These are phyloP conservation scores for Naganishia vishniacii DNA, from an alignment of 768 basidiomycete species.

Conservation along the genomic window DNA sequence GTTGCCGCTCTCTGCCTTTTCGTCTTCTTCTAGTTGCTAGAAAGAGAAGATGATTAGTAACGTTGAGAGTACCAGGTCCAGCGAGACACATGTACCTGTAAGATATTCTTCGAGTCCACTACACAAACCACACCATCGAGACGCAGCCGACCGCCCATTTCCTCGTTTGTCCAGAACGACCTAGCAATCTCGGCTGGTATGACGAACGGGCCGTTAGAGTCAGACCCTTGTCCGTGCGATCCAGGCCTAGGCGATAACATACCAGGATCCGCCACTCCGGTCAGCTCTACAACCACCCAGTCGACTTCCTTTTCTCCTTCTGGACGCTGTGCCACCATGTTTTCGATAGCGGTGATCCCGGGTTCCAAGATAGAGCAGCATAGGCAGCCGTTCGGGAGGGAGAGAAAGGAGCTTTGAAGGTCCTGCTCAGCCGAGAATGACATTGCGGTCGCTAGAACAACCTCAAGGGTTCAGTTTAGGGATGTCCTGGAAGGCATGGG, in stretches of 20 bases:
- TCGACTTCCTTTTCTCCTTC: slow-evolving; percentile 63
- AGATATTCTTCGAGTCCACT: slow-evolving; percentile 79
- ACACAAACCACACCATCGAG: slow-evolving; percentile 85
- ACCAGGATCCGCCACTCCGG: slow-evolving; percentile 94
- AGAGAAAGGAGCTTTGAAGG: slow-evolving; percentile 56
- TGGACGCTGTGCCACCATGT: slow-evolving; percentile 51
- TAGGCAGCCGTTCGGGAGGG: slow-evolving; percentile 92
- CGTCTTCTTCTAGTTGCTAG: slow-evolving; percentile 81
- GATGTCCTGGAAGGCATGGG: no score
- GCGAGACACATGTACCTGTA: slow-evolving; percentile 55
- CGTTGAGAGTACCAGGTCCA: no score
- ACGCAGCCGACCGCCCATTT: slow-evolving; percentile 49
- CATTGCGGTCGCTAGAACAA: slow-evolving; percentile 25
- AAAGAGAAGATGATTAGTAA: neutral
- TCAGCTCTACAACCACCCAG: slow-evolving; percentile 91
- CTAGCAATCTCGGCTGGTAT: slow-evolving; percentile 40
- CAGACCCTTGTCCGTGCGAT: no score
- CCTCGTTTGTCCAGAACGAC: slow-evolving; percentile 52
- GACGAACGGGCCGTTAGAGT: neutral
- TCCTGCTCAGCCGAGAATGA: slow-evolving; percentile 23
- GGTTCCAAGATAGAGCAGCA: slow-evolving; percentile 96
- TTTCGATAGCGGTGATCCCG: slow-evolving; percentile 88
- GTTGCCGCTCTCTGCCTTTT: slow-evolving; percentile 49
- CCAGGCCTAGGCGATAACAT: slow-evolving; percentile 27
- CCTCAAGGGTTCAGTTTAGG: no score